Conservation (phyloP, 2,329 filamentous ascomycete species). For the Pseudophaeomoniella oleicola region DNA sequence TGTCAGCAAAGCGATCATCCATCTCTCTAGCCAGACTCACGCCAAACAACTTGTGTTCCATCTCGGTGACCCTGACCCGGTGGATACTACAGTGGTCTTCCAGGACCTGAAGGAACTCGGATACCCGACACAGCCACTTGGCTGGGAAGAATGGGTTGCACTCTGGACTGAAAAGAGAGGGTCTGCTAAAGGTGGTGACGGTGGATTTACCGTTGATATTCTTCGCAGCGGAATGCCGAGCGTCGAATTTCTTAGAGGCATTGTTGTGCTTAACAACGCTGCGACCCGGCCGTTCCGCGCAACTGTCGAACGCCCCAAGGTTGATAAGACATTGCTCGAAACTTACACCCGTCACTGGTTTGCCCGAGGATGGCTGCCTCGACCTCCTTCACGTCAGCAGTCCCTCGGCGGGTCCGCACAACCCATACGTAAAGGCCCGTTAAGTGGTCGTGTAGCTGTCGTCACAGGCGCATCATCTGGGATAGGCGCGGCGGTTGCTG, state of each 20-base stretch:
- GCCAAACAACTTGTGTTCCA: slow-evolving; percentile 56
- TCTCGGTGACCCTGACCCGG: slow-evolving; percentile 56
- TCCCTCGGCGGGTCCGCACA: too few relatives aligned
- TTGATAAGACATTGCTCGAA: too few relatives aligned
- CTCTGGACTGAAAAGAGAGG: slow-evolving; percentile 60
- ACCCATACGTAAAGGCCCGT: too few relatives aligned
- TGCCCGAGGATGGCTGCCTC: too few relatives aligned
- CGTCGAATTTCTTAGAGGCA: slow-evolving; percentile 53
- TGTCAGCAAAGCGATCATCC: too few relatives aligned
- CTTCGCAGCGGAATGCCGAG: slow-evolving; percentile 69
- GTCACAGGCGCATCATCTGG: too few relatives aligned
- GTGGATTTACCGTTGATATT: slow-evolving; percentile 64
- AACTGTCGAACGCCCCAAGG: too few relatives aligned
- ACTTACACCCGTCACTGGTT: too few relatives aligned
- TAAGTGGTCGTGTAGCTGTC: too few relatives aligned
- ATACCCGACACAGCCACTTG: slow-evolving; percentile 51
- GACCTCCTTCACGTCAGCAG: too few relatives aligned
- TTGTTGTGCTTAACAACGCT: slow-evolving; percentile 60
- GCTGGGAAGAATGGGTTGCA: slow-evolving; percentile 60
- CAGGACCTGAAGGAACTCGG: slow-evolving; percentile 50
- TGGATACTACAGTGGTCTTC: slow-evolving; percentile 53
- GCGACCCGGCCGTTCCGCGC: slow-evolving; percentile 49
- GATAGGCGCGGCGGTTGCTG: too few relatives aligned
- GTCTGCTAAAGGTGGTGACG: slow-evolving; percentile 48
- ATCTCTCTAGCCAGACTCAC: too few relatives aligned